These are phyloP conservation scores for Xerocomus amazonicus DNA, from an alignment of 1,284 basidiomycete genomes.

Conservation along the genomic window DNA sequence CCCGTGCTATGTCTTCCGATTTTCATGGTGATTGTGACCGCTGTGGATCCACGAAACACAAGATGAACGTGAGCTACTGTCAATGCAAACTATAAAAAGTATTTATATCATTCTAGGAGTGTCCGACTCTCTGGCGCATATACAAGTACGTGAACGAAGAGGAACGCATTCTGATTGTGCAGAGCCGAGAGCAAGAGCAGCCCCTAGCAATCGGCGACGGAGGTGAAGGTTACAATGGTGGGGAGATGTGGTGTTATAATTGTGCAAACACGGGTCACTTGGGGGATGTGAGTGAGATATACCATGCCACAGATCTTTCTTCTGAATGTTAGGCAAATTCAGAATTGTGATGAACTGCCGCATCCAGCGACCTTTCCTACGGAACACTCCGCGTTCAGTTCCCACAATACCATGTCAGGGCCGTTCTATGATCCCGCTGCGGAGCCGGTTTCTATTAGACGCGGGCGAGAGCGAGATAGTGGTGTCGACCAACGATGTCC, in stretches of 20 bases:
- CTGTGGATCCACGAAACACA: constrained; percentile 71
- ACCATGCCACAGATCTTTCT: neutral
- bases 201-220: constrained; percentile 57
- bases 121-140: constrained; percentile 83
- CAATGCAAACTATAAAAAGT: neutral
- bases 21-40: constrained; percentile 61
- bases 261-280: constrained; percentile 79
- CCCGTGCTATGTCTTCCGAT: constrained; percentile 28
- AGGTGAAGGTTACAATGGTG: constrained; percentile 73
- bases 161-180: constrained; percentile 49
- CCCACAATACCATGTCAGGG: constrained; percentile 62
- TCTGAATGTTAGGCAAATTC: constrained; percentile 3
- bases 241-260: constrained; percentile 85
- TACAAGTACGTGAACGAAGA: constrained; percentile 72
- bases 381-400: constrained; percentile 75
- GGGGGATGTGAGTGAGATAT: constrained; percentile 68
- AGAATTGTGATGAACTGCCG: constrained; percentile 70
- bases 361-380: constrained; percentile 47
- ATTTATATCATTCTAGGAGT: constrained; percentile 54
- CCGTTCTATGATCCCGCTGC: constrained; percentile 61
- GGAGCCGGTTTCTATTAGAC: constrained; percentile 18
- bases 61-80: constrained; percentile 54
- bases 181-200: constrained; percentile 48
- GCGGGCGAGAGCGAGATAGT: constrained; percentile 12
- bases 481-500: constrained; percentile 22